These are phyloP conservation scores for Favolaschia claudopus DNA, from an alignment of 768 basidiomycete species.

Conservation along the genomic window DNA sequence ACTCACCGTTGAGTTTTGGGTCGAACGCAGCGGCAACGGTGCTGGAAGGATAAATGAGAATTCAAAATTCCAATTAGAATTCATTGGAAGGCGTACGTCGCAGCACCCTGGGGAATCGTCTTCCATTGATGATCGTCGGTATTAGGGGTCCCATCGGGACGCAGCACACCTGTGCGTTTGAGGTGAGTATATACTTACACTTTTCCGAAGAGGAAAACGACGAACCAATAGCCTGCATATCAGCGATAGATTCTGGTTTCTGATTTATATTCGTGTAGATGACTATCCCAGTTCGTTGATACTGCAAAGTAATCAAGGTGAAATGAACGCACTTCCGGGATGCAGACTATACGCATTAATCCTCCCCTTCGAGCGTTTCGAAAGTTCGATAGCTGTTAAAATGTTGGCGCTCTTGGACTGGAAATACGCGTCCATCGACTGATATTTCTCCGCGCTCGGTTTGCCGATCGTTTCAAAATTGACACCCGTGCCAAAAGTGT, in stretches of 20 bases:
- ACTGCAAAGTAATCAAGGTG: too few species aligned
- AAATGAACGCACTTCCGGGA: constrained; percentile 3
- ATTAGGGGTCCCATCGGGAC: constrained; percentile 1
- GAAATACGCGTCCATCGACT: background rate
- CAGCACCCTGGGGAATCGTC: constrained; percentile 4
- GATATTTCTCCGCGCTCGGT: background rate
- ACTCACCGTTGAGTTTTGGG: constrained; percentile 6
- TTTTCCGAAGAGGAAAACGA: background rate
- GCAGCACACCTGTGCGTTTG: background rate
- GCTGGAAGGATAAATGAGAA: background rate
- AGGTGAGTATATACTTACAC: background rate
- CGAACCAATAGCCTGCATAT: background rate
- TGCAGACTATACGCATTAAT: constrained; percentile 14
- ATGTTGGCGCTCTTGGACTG: constrained; percentile 11
- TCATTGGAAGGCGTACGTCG: constrained; percentile 12
- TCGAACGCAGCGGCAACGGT: constrained; percentile 16
- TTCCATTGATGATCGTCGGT: constrained; percentile 1
- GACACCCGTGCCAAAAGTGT: background rate
- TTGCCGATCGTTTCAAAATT: background rate
- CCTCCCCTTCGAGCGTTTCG: constrained; percentile 2
- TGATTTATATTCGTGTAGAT: background rate
- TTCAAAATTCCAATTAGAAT: background rate
- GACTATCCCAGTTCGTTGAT: background rate
- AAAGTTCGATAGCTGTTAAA: constrained; percentile 1
- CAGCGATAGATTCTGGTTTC: background rate